Conservation (phyloP, 805 yeast genomes). For the Priceomyces castillae region DNA sequence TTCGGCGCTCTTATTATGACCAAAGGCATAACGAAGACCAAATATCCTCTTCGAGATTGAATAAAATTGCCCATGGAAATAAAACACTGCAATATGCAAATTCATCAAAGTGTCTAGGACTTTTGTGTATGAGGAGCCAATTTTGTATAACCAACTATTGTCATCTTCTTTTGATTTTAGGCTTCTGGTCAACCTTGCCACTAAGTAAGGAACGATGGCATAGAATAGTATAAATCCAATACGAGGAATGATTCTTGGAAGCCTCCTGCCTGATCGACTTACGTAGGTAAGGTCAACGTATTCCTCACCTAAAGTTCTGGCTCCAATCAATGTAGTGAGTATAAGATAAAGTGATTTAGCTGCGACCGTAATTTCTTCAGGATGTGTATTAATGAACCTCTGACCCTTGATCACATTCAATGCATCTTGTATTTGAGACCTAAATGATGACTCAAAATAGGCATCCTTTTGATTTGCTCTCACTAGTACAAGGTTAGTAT, state of each 20-base stretch:
- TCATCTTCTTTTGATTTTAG: conserved; percentile 16
- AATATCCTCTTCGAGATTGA: conserved; percentile 70
- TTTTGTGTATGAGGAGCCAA: conserved; percentile 41
- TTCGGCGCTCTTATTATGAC: conserved; percentile 51
- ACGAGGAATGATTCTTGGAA: conserved; percentile 48
- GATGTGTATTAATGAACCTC: conserved; percentile 60
- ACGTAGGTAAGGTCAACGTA: conserved; percentile 80
- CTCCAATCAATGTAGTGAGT: conserved; percentile 71
- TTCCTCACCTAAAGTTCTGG: conserved; percentile 90
- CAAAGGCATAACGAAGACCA: conserved; percentile 77
- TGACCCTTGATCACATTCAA: conserved; percentile 57
- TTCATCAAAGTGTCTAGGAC: conserved; percentile 56
- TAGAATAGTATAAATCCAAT: conserved; percentile 59
- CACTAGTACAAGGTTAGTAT: conserved; percentile 43
- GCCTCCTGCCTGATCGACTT: conserved; percentile 44
- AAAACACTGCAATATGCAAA: conserved; percentile 76
- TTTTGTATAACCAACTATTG: conserved; percentile 14
- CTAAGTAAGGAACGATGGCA: conserved; percentile 59
- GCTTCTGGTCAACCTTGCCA: conserved; percentile 30
- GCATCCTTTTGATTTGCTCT: conserved; percentile 90
- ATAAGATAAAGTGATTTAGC: conserved; percentile 64
- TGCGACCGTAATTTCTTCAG: conserved; percentile 56
- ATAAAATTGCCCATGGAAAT: conserved; percentile 80
- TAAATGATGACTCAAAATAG: conserved; percentile 58
- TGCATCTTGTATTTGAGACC: conserved; percentile 54